Conservation (phyloP, 331 rosid species). For the Prunus yedoensis region DNA sequence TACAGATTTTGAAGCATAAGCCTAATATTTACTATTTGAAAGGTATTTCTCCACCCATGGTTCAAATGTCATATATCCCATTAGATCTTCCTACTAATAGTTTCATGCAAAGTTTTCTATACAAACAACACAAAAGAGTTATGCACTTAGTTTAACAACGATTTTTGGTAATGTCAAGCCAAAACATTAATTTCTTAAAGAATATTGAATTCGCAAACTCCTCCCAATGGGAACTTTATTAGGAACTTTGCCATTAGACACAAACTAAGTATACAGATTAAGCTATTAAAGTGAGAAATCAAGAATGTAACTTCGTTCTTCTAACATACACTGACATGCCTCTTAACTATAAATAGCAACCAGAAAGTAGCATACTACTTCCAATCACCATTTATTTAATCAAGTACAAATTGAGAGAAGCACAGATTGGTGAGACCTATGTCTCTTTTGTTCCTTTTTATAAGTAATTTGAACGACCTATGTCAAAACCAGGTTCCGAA, state of each 20-base stretch:
- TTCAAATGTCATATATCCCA: neutral
- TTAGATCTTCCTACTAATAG: neutral
- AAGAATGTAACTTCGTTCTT: neutral
- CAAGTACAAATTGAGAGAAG: neutral
- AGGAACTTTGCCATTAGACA: neutral
- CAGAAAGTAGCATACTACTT: neutral
- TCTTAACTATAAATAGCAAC: neutral
- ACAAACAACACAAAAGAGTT: neutral
- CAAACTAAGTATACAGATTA: neutral
- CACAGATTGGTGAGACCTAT: neutral
- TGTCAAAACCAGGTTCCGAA: neutral
- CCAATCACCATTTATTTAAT: neutral
- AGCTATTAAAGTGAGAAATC: neutral
- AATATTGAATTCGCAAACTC: too few species aligned
- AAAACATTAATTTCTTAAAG: too few species aligned
- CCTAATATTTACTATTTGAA: neutral
- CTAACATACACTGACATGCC: neutral
- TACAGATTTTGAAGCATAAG: neutral
- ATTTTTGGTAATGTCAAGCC: too few species aligned
- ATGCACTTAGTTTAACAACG: neutral
- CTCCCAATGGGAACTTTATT: neutral
- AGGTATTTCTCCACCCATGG: too few species aligned
- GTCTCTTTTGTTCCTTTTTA: neutral
- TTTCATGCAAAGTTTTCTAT: neutral
- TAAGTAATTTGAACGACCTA: neutral